Evolutionary conservation across 306 rosid genomes (phyloP).

Genomic region (Pyrus communis): DNA sequence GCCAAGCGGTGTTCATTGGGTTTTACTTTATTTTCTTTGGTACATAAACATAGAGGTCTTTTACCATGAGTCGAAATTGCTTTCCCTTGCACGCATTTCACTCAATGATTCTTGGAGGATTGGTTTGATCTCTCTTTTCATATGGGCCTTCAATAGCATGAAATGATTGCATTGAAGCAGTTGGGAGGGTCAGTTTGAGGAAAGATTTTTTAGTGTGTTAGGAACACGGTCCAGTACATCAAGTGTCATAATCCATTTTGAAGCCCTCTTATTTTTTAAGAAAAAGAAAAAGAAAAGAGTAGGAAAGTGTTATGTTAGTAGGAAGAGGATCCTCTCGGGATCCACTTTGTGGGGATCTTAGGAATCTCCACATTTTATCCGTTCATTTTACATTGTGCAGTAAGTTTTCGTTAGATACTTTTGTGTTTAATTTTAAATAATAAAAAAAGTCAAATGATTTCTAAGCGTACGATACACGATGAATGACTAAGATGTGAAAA

Average conservation of each 20-base stretch:
- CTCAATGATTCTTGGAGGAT: not conserved
- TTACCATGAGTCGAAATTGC: not conserved
- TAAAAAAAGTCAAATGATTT: too few relatives aligned
- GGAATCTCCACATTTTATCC: rapidly evolving
- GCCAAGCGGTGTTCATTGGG: too few relatives aligned
- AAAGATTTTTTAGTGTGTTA: too few relatives aligned
- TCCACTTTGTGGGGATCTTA: too few relatives aligned
- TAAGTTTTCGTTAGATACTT: rapidly evolving
- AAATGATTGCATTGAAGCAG: not conserved
- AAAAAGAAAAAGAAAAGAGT: too few relatives aligned
- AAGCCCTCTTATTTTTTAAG: too few relatives aligned
- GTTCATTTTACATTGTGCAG: too few relatives aligned
- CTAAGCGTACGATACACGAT: rapidly evolving
- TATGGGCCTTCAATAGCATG: not conserved
- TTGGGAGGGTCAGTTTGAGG: not conserved
- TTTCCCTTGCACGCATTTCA: not conserved
- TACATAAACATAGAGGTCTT: not conserved
- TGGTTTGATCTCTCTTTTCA: not conserved
- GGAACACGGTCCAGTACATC: too few relatives aligned
- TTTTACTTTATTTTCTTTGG: not conserved
- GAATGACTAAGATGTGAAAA: rapidly evolving
- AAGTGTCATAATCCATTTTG: not conserved
- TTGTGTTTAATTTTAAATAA: too few relatives aligned
- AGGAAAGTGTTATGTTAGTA: not conserved
- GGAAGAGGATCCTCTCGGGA: too few relatives aligned